Percentiles rank a stretch among this genome's conserved stretches.
Evolutionary conservation across 164 flowering plant species (phyloP).

Genomic region (Vitis amurensis): DNA sequence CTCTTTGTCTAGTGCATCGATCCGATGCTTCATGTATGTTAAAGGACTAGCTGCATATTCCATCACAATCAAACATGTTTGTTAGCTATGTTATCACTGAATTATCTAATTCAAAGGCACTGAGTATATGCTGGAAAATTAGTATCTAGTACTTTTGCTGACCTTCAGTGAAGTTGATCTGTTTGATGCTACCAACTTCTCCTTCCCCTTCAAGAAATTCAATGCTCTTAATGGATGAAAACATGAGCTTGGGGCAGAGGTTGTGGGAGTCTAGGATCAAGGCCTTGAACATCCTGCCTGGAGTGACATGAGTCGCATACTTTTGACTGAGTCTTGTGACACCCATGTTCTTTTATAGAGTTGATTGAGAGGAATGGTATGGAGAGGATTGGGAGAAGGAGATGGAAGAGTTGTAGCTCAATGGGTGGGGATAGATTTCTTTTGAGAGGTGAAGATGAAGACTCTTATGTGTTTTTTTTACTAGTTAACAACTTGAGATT

Average conservation of each 20-base stretch:
- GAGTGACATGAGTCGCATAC: constrained; percentile 2
- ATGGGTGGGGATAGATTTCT: too few relatives aligned
- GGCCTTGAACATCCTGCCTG: constrained; percentile 13
- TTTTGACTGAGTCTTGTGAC: constrained; percentile 11
- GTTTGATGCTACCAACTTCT: constrained; percentile 14
- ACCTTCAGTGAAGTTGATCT: constrained; percentile 13
- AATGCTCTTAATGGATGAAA: constrained; percentile 7
- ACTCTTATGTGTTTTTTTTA: too few relatives aligned
- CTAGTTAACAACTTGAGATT: too few relatives aligned
- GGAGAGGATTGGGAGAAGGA: too few relatives aligned
- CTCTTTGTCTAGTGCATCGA: constrained; percentile 10
- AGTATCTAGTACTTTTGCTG: too few relatives aligned
- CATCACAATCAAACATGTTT: too few relatives aligned
- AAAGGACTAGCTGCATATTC: constrained; percentile 6
- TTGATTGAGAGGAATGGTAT: too few relatives aligned
- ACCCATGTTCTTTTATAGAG: background rate
- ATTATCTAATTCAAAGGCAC: too few relatives aligned
- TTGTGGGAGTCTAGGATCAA: constrained; percentile 14
- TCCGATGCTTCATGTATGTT: constrained; percentile 5
- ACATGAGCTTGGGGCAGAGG: constrained; percentile 14
- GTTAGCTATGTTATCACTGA: too few relatives aligned
- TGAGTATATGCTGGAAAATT: too few relatives aligned
- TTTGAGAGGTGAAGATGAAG: too few relatives aligned
- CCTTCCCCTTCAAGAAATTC: constrained; percentile 19
- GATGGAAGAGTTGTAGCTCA: too few relatives aligned